phyloP scores from a whole-genome alignment of 805 yeast genomes.

The Tetrapisispora namnaoensis region DNA sequence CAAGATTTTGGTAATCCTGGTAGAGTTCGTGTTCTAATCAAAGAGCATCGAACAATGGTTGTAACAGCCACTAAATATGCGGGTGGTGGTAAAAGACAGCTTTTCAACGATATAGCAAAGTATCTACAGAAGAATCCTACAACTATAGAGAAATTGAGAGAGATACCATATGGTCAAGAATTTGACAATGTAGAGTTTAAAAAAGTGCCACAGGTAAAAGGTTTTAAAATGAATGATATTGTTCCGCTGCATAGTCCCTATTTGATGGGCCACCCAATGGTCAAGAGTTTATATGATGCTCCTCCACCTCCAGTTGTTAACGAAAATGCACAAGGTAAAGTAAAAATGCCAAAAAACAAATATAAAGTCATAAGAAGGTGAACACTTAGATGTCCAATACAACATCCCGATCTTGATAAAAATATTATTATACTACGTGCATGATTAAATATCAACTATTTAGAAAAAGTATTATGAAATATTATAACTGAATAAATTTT shows the following conservation, averaged over 20 bases:
- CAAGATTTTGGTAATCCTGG: constrained; percentile 98
- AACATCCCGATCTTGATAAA: not conserved
- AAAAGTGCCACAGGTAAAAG: constrained; percentile 68
- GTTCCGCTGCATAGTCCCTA: constrained; percentile 82
- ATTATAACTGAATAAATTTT: no score
- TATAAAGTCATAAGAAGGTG: constrained; percentile 28
- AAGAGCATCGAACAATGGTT: constrained; percentile 38
- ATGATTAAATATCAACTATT: not conserved
- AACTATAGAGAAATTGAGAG: constrained; percentile 49
- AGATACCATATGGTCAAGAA: constrained; percentile 58
- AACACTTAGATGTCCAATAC: not conserved
- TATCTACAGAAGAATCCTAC: constrained; percentile 63
- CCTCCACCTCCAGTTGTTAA: constrained; percentile 32
- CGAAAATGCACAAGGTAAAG: constrained; percentile 23
- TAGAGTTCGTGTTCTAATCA: constrained; percentile 70
- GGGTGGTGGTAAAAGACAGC: constrained; percentile 48
- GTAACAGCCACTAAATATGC: constrained; percentile 12
- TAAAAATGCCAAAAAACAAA: constrained; percentile 27
- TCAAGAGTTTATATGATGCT: constrained; percentile 54
- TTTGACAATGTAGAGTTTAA: constrained; percentile 44
- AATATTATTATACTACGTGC: not conserved
- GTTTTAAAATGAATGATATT: constrained; percentile 74
- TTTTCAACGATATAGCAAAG: constrained; percentile 50
- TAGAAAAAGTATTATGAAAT: not conserved
- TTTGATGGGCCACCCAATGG: constrained; percentile 75